Conservation (phyloP, 2,329 filamentous ascomycete species). For the Leptographium galeiforme region DNA sequence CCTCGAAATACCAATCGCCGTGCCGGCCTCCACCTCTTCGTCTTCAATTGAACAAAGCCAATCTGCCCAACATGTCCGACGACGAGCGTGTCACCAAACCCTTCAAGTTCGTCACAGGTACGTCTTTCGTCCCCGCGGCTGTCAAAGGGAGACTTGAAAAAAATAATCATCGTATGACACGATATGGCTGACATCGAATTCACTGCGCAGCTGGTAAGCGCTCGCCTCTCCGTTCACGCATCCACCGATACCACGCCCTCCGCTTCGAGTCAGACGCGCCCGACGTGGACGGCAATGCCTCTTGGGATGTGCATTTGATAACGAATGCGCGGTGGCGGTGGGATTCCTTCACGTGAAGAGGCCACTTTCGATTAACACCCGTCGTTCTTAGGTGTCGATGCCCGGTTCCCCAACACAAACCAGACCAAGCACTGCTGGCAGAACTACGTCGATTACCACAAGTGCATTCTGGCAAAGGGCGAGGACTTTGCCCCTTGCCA, state of each 20-base stretch:
- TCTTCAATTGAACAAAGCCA: constrained; percentile 16
- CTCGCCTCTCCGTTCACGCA: background rate
- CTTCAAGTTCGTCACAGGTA: constrained; percentile 97
- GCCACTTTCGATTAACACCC: background rate
- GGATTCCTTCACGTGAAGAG: background rate
- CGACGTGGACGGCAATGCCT: background rate
- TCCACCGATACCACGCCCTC: background rate
- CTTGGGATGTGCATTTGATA: background rate
- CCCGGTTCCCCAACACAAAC: constrained; percentile 97
- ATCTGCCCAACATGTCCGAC: constrained; percentile 70
- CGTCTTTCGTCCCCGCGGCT: background rate
- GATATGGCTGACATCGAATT: constrained; percentile 3
- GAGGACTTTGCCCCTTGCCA: constrained; percentile 96
- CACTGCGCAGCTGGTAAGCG: constrained; percentile 10
- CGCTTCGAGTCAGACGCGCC: background rate
- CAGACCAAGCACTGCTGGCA: constrained; percentile 99
- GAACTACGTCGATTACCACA: constrained; percentile 99
- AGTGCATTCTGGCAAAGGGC: constrained; percentile 96
- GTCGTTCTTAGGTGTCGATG: constrained; percentile 70
- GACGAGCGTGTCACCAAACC: constrained; percentile 87
- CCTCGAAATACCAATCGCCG: background rate
- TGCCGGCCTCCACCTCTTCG: constrained; percentile 3
- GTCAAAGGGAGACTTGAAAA: background rate
- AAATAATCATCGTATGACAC: constrained; percentile 11
- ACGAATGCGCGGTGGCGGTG: background rate